A percentile compares a stretch with the other conserved stretches of the same genome.
These are phyloP conservation scores for Solanum raphanifolium DNA, from an alignment of 257 asterid species.

Conservation along the genomic window DNA sequence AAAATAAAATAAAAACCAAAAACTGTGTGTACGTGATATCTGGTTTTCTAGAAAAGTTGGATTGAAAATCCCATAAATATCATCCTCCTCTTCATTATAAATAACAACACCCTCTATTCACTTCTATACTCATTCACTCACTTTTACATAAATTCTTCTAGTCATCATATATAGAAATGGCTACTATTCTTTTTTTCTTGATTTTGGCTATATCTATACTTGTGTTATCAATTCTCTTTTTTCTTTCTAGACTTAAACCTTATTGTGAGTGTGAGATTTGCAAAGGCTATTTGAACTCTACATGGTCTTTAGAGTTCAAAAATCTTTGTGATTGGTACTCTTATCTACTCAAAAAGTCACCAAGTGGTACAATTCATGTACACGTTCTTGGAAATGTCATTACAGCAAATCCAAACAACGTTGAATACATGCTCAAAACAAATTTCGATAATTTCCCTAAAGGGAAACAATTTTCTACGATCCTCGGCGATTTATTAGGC, in stretches of 20 bases:
- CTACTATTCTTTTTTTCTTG: conserved; percentile 14
- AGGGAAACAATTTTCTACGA: conserved; percentile 49
- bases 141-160: background rate
- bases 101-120: background rate
- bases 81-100: background rate
- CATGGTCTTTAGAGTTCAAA: conserved; percentile 41
- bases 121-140: background rate
- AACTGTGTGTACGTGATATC: background rate
- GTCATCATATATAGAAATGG: conserved; percentile 6
- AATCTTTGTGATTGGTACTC: conserved; percentile 84
- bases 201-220: conserved; percentile 5
- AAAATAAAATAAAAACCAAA: background rate
- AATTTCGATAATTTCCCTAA: conserved; percentile 62
- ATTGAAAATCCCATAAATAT: background rate
- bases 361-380: conserved; percentile 58
- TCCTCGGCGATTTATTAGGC: conserved; percentile 67
- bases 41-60: background rate
- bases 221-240: conserved; percentile 3
- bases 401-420: conserved; percentile 53
- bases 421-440: conserved; percentile 61
- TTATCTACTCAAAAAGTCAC: conserved; percentile 41
- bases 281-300: conserved; percentile 32
- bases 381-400: conserved; percentile 57
- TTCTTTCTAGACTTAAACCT: conserved; percentile 28
- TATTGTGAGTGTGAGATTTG: conserved; percentile 57